These are phyloP conservation scores for Mycosphaerelloides madeirae DNA, from an alignment of 2,329 filamentous ascomycete genomes.

Conservation along the genomic window DNA sequence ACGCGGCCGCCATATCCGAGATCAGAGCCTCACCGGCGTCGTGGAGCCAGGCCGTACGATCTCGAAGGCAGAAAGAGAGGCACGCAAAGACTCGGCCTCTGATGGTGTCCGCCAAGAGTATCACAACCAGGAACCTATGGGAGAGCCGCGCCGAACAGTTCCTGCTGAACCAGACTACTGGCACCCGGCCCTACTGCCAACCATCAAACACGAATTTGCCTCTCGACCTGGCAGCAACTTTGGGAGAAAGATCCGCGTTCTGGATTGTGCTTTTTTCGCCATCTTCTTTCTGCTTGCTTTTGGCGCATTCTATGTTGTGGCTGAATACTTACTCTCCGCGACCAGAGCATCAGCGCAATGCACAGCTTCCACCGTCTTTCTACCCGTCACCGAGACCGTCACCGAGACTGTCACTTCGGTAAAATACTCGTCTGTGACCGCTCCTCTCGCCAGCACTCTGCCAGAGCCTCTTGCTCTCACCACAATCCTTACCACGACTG, in stretches of 20 bases:
- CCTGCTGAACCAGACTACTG: too few relatives aligned
- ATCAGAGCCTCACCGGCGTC: too few relatives aligned
- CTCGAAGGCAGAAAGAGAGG: not conserved
- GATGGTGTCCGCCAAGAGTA: not conserved
- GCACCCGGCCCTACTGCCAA: too few relatives aligned
- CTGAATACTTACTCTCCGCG: constrained; percentile 27
- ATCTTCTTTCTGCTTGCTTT: constrained; percentile 23
- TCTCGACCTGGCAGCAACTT: too few relatives aligned
- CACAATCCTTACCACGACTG: constrained; percentile 13
- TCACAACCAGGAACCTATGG: too few relatives aligned
- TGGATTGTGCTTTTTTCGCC: constrained; percentile 1
- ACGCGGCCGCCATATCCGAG: too few relatives aligned
- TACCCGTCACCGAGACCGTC: constrained; percentile 25
- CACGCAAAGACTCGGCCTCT: constrained; percentile 1
- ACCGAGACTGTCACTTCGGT: constrained; percentile 12
- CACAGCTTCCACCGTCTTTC: constrained; percentile 16
- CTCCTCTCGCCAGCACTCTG: constrained; percentile 1
- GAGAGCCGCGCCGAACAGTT: too few relatives aligned
- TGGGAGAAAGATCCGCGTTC: too few relatives aligned
- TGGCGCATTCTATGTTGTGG: constrained; percentile 18
- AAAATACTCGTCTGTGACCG: constrained; percentile 3
- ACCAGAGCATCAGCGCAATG: constrained; percentile 28
- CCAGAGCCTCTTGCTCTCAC: constrained; percentile 4
- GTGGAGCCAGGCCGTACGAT: not conserved
- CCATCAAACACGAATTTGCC: too few relatives aligned